Conservation (phyloP, 2,329 filamentous ascomycete species). For the Chrysoporthe puriensis region DNA sequence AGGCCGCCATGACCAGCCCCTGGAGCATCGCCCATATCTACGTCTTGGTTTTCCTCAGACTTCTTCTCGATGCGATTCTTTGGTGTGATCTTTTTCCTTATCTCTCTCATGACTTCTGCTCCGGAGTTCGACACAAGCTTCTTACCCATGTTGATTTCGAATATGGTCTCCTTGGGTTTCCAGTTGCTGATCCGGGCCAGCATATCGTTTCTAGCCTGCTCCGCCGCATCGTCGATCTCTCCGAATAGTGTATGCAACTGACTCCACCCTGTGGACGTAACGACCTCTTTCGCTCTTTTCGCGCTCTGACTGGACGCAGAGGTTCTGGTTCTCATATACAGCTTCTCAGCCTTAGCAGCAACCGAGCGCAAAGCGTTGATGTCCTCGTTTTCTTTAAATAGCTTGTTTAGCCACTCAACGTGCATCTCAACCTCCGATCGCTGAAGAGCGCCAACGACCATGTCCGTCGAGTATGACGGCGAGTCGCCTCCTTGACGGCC, state of each 20-base stretch:
- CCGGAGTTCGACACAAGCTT: conserved; percentile 65
- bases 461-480: conserved; percentile 77
- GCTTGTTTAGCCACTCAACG: conserved; percentile 82
- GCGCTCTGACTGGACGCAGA: conserved; percentile 89
- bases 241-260: conserved; percentile 83
- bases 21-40: conserved; percentile 38
- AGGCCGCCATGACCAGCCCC: conserved; percentile 28
- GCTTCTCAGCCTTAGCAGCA: conserved; percentile 84
- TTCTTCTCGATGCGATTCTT: conserved; percentile 51
- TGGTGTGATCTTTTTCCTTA: conserved; percentile 70
- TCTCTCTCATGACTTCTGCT: conserved; percentile 74
- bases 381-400: conserved; percentile 76
- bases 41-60: conserved; percentile 40
- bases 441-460: conserved; percentile 78
- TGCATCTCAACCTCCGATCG: conserved; percentile 74
- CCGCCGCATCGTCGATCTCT: conserved; percentile 64
- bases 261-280: conserved; percentile 70
- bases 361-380: conserved; percentile 72
- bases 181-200: conserved; percentile 86
- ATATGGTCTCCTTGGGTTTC: conserved; percentile 91
- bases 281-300: conserved; percentile 80
- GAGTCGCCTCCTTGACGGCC: conserved; percentile 64
- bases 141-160: conserved; percentile 81
- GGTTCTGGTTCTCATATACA: conserved; percentile 88
- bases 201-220: conserved; percentile 81